phyloP scores from a whole-genome alignment of 2,329 filamentous ascomycete species.

The Cryphonectria carpinicola region DNA sequence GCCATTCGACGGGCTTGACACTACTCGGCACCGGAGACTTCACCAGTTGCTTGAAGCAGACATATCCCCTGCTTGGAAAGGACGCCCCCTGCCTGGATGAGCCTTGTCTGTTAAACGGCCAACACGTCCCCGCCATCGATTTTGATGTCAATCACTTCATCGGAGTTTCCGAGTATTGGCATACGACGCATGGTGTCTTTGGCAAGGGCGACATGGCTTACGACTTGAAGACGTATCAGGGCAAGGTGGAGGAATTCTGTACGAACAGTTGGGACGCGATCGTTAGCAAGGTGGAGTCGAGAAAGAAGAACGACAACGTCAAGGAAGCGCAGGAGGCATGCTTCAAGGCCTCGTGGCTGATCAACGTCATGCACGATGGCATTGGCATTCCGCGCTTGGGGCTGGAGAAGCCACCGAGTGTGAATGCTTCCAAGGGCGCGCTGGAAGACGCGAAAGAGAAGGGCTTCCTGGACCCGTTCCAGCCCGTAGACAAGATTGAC shows the following conservation, averaged over 20 bases:
- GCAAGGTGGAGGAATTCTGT: constrained; percentile 83
- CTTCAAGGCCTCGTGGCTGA: constrained; percentile 98
- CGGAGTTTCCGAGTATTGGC: constrained; percentile 98
- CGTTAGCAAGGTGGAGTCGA: constrained; percentile 60
- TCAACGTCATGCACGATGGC: constrained; percentile 93
- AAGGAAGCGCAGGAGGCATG: constrained; percentile 84
- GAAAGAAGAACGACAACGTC: constrained; percentile 76
- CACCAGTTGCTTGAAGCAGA: constrained; percentile 78
- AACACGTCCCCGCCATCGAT: constrained; percentile 93
- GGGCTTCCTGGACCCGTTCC: constrained; percentile 83
- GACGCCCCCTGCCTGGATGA: constrained; percentile 80
- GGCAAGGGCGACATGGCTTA: constrained; percentile 80
- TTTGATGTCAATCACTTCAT: constrained; percentile 98
- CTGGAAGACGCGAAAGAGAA: constrained; percentile 71
- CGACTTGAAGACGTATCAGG: constrained; percentile 87
- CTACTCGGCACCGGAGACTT: constrained; percentile 87
- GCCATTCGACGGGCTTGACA: constrained; percentile 45
- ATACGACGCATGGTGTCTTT: constrained; percentile 95
- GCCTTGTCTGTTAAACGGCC: constrained; percentile 87
- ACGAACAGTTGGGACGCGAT: constrained; percentile 81
- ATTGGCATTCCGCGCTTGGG: constrained; percentile 90
- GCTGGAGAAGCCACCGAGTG: constrained; percentile 63
- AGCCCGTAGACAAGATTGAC: constrained; percentile 89
- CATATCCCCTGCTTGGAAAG: constrained; percentile 86
- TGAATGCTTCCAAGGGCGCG: constrained; percentile 74